Percentiles rank a stretch among this genome's conserved stretches.
Evolutionary conservation across 768 basidiomycete genomes (phyloP).

Genomic region (Crepidotus variabilis): DNA sequence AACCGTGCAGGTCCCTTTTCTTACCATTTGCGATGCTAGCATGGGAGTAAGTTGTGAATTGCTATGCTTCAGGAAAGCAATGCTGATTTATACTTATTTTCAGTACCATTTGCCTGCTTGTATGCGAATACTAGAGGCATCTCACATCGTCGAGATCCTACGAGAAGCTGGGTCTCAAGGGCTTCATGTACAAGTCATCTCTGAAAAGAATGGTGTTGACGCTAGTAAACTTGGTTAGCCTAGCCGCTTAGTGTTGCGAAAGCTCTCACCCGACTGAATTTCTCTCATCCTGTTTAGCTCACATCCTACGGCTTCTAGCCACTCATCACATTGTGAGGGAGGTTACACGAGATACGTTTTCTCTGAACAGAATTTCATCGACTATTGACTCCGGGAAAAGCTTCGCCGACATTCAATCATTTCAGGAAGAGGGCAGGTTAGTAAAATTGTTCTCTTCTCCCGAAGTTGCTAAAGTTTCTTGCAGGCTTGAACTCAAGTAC

Average conservation of each 20-base stretch:
- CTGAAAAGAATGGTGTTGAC: constrained; percentile 39
- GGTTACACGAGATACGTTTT: constrained; percentile 65
- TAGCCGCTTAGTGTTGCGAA: not conserved
- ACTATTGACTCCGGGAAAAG: constrained; percentile 66
- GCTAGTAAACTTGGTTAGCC: constrained; percentile 47
- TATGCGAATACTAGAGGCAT: constrained; percentile 68
- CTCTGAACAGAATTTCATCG: constrained; percentile 67
- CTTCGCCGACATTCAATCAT: constrained; percentile 39
- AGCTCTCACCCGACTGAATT: not conserved
- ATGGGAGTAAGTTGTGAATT: constrained; percentile 52
- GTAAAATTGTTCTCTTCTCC: constrained; percentile 5
- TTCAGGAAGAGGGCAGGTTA: constrained; percentile 37
- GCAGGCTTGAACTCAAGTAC: constrained; percentile 63
- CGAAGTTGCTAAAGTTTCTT: not conserved
- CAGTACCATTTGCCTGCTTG: constrained; percentile 77
- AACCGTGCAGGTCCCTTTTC: constrained; percentile 64
- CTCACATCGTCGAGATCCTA: constrained; percentile 67
- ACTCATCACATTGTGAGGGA: constrained; percentile 77
- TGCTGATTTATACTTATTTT: constrained; percentile 1
- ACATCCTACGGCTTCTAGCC: constrained; percentile 70
- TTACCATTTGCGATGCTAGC: constrained; percentile 67
- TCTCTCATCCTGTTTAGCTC: constrained; percentile 37
- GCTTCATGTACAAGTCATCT: constrained; percentile 46
- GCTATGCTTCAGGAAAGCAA: not conserved
- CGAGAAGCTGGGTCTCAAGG: constrained; percentile 56